Conservation (phyloP, 176 grass and related monocot genomes). For the Oryza australiensis region DNA sequence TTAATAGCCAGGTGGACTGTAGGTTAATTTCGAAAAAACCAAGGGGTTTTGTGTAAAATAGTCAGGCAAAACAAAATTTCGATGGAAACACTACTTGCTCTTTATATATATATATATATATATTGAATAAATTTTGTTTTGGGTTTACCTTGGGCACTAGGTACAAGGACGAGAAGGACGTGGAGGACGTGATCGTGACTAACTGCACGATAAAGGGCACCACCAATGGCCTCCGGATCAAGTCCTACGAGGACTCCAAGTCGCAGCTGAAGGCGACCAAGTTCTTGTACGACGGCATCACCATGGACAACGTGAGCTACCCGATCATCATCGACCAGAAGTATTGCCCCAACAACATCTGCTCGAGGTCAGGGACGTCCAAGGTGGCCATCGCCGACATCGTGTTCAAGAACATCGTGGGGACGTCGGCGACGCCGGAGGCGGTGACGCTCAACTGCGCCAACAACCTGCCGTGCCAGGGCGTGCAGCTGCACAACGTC, state of each 20-base stretch:
- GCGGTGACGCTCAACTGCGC: conserved; percentile 62
- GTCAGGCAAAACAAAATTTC: too few species aligned
- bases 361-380: conserved; percentile 34
- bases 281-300: conserved; percentile 61
- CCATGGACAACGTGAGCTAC: conserved; percentile 62
- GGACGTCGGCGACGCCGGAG: conserved; percentile 52
- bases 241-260: conserved; percentile 67
- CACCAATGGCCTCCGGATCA: conserved; percentile 72
- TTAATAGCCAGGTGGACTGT: too few species aligned
- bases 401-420: conserved; percentile 60
- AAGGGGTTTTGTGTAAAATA: too few species aligned
- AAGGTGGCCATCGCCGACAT: conserved; percentile 51
- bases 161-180: conserved; percentile 67
- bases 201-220: conserved; percentile 50
- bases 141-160: too few species aligned
- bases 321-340: conserved; percentile 88
- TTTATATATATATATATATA: too few species aligned
- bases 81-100: too few species aligned
- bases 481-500: conserved; percentile 59
- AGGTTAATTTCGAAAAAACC: too few species aligned
- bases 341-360: conserved; percentile 74
- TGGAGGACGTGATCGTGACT: conserved; percentile 47
- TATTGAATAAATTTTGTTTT: too few species aligned
- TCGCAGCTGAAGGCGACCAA: conserved; percentile 31
- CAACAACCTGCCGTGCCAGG: conserved; percentile 52